A percentile compares a stretch with the other conserved stretches of the same genome.
phyloP scores from a whole-genome alignment of 1,284 basidiomycete species.

The Trichosporon coremiiforme region DNA sequence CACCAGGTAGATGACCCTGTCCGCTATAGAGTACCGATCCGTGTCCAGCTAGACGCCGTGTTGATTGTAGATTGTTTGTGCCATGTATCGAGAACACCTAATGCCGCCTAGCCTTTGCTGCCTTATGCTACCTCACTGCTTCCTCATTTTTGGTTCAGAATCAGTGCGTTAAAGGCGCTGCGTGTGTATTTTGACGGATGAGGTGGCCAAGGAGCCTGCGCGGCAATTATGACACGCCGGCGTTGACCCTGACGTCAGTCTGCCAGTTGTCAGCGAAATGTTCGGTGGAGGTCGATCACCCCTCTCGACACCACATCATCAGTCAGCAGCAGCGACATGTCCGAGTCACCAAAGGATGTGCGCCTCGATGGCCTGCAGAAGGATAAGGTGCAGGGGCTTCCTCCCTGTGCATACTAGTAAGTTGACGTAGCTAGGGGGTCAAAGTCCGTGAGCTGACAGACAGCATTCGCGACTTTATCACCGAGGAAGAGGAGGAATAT shows the following conservation, averaged over 20 bases:
- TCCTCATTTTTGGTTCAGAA: too few species aligned
- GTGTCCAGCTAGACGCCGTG: background rate
- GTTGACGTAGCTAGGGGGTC: background rate
- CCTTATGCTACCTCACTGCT: too few species aligned
- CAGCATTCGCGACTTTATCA: slow-evolving; percentile 80
- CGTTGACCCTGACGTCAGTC: background rate
- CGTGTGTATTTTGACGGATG: too few species aligned
- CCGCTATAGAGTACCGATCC: too few species aligned
- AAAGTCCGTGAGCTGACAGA: slow-evolving; percentile 10
- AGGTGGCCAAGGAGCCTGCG: background rate
- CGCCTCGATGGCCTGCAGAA: slow-evolving; percentile 30
- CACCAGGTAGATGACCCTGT: background rate
- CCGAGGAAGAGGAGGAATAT: slow-evolving; percentile 74
- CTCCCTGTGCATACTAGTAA: slow-evolving; percentile 46
- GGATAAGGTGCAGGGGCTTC: slow-evolving; percentile 36
- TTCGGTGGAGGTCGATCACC: slow-evolving; percentile 2
- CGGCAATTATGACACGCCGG: background rate
- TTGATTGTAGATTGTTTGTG: slow-evolving; percentile 1
- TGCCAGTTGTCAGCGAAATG: background rate
- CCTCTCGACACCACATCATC: background rate
- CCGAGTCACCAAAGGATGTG: slow-evolving; percentile 1
- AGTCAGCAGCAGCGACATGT: background rate
- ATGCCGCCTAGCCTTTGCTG: too few species aligned
- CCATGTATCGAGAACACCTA: background rate
- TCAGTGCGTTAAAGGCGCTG: too few species aligned